Conservation (phyloP, 2,329 filamentous ascomycete species). For the Zymoseptoria crescenta region DNA sequence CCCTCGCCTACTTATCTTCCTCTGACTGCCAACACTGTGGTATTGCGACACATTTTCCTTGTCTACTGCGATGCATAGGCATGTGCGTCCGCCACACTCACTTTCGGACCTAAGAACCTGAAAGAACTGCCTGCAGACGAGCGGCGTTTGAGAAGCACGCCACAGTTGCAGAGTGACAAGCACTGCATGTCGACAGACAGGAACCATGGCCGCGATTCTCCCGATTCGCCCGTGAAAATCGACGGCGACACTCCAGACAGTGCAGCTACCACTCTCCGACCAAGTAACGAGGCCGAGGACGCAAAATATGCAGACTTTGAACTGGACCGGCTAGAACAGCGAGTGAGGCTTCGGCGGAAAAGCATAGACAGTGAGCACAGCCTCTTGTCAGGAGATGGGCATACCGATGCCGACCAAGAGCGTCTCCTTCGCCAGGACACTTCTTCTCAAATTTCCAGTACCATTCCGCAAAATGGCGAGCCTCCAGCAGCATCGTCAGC, state of each 20-base stretch:
- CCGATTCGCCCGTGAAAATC: background rate
- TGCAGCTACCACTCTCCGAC: conserved; percentile 20
- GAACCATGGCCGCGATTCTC: background rate
- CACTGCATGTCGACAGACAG: background rate
- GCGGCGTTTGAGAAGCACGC: background rate
- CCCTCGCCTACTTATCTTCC: background rate
- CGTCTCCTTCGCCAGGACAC: conserved; percentile 13
- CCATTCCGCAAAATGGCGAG: conserved; percentile 11
- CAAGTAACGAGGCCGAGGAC: conserved; percentile 13
- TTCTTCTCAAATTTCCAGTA: background rate
- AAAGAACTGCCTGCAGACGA: background rate
- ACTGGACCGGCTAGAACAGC: conserved; percentile 10
- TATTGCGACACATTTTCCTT: background rate
- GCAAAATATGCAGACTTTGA: conserved; percentile 16
- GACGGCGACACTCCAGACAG: conserved; percentile 10
- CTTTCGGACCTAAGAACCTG: background rate
- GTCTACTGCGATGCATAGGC: background rate
- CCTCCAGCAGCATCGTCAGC: background rate
- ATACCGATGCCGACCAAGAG: conserved; percentile 6
- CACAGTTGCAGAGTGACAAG: background rate
- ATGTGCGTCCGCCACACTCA: background rate
- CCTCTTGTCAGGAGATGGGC: background rate
- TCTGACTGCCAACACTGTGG: background rate
- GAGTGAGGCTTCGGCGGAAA: conserved; percentile 5
- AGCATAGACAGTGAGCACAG: conserved; percentile 5